Percentiles rank a stretch among this genome's conserved stretches.
Conservation (phyloP, 345 rosid genomes). For the Psidium friedrichsthalianum region DNA sequence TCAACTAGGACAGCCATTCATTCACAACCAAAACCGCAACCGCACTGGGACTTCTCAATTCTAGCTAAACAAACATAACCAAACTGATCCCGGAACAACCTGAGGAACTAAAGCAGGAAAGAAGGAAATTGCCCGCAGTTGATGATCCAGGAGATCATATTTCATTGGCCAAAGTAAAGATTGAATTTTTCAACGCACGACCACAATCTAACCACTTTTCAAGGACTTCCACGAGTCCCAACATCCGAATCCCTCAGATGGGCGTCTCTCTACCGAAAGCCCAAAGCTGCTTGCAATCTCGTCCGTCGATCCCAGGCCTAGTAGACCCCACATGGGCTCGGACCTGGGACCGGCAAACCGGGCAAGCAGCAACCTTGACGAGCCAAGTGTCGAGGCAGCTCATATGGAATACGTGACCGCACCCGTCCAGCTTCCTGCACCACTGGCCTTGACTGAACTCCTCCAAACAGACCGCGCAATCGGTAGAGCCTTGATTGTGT, state of each 20-base stretch:
- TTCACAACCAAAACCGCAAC: background rate
- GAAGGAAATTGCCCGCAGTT: background rate
- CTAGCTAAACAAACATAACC: background rate
- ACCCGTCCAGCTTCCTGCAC: slow-evolving; percentile 59
- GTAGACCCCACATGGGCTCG: slow-evolving; percentile 2
- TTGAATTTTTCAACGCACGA: background rate
- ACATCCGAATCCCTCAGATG: background rate
- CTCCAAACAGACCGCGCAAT: slow-evolving; percentile 75
- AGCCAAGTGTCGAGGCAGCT: slow-evolving; percentile 83
- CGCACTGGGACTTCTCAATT: background rate
- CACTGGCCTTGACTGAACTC: slow-evolving; percentile 65
- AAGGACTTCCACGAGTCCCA: background rate
- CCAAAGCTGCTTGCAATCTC: background rate
- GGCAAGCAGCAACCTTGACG: slow-evolving; percentile 57
- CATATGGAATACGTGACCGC: slow-evolving; percentile 76
- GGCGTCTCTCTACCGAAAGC: background rate
- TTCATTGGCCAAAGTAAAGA: background rate
- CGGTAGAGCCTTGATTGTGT: background rate
- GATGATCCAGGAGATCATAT: background rate
- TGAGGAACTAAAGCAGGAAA: background rate
- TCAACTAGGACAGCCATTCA: background rate
- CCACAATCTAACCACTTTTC: background rate
- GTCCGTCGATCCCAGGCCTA: background rate
- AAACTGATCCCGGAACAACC: background rate
- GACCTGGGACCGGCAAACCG: slow-evolving; percentile 53